Conservation (phyloP, 2,329 filamentous ascomycete species). For the Tetracladium maxilliforme region DNA sequence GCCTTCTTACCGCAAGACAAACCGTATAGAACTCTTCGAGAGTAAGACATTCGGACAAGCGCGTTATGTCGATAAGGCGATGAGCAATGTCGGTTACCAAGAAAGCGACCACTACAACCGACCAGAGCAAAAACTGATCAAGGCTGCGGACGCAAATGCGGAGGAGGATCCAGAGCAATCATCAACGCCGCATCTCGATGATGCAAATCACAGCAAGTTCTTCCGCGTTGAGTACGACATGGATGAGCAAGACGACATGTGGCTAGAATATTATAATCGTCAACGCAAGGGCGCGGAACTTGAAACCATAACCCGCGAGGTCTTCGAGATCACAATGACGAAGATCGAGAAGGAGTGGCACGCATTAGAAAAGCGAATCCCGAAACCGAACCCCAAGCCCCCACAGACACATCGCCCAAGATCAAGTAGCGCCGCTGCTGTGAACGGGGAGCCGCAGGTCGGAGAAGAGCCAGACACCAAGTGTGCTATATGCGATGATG, state of each 20-base stretch:
- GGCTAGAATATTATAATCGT: slow-evolving; percentile 71
- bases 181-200: no score
- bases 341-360: slow-evolving; percentile 99
- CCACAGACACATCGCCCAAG: slow-evolving; percentile 86
- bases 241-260: slow-evolving; percentile 97
- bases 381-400: slow-evolving; percentile 91
- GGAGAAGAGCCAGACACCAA: slow-evolving; percentile 95
- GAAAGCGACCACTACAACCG: slow-evolving; percentile 82
- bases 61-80: slow-evolving; percentile 87
- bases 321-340: slow-evolving; percentile 96
- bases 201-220: slow-evolving; percentile 32
- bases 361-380: slow-evolving; percentile 86
- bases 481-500: slow-evolving; percentile 94
- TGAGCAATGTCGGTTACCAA: slow-evolving; percentile 93
- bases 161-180: slow-evolving; percentile 40
- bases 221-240: slow-evolving; percentile 96
- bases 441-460: slow-evolving; percentile 78
- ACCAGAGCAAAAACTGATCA: slow-evolving; percentile 58
- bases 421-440: slow-evolving; percentile 85
- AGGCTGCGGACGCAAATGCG: slow-evolving; percentile 40
- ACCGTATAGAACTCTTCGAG: slow-evolving; percentile 69
- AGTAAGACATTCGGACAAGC: slow-evolving; percentile 73
- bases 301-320: slow-evolving; percentile 76
- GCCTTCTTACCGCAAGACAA: slow-evolving; percentile 61
- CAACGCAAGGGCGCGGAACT: slow-evolving; percentile 60